phyloP scores from a whole-genome alignment of 179 eudicot species.

The Spinacia oleracea region DNA sequence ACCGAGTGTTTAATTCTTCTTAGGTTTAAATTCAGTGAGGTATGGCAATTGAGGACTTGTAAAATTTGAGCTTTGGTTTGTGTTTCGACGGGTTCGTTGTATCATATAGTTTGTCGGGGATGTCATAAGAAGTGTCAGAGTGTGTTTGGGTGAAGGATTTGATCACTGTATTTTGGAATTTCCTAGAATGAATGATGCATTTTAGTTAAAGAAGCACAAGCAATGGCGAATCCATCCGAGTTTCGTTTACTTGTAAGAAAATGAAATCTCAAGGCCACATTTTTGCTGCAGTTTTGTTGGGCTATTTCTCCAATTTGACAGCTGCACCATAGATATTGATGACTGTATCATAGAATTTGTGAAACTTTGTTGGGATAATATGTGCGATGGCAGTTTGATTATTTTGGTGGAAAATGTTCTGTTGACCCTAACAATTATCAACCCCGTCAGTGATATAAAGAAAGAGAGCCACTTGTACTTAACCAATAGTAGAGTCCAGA shows the following conservation, averaged over 20 bases:
- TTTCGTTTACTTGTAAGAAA: no score
- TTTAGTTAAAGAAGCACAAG: no score
- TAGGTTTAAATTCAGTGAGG: not conserved
- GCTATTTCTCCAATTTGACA: no score
- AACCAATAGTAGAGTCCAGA: not conserved
- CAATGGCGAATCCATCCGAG: no score
- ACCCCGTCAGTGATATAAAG: not conserved
- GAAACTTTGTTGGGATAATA: not conserved
- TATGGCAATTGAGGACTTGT: not conserved
- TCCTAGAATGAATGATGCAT: no score
- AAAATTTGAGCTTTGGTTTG: not conserved
- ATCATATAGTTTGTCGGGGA: not conserved
- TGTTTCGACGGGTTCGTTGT: not conserved
- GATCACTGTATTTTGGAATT: no score
- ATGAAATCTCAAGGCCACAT: no score
- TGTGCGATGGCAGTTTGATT: not conserved
- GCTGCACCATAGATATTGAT: no score
- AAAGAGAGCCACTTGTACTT: no score
- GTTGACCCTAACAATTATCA: not conserved
- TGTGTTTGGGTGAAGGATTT: not conserved
- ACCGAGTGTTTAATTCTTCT: not conserved
- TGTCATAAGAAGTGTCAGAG: not conserved
- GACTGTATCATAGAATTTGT: no score
- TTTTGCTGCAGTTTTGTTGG: no score
- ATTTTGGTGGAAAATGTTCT: not conserved